A percentile compares a stretch with the other conserved stretches of the same genome.
phyloP scores from a whole-genome alignment of 768 basidiomycete genomes.

The Trametes coccinea region DNA sequence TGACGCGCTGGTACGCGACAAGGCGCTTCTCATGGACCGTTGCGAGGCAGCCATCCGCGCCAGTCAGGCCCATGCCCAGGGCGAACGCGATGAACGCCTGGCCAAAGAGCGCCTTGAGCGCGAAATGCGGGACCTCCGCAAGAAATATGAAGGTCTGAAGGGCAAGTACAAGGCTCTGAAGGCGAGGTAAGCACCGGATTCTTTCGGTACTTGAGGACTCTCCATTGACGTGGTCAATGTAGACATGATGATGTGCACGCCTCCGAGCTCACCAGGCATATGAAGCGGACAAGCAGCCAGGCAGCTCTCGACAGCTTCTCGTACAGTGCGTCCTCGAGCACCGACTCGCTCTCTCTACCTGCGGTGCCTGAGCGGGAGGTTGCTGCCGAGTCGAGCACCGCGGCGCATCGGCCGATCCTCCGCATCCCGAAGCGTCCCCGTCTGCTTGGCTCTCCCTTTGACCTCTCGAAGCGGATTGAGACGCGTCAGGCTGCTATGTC shows the following conservation, averaged over 20 bases:
- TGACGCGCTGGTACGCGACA: constrained; percentile 39
- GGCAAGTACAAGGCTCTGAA: constrained; percentile 26
- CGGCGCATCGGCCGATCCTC: constrained; percentile 10
- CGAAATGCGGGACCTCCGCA: constrained; percentile 22
- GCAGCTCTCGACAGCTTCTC: constrained; percentile 21
- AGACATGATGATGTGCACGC: constrained; percentile 6
- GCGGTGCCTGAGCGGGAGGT: neutral
- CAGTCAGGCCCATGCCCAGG: constrained; percentile 34
- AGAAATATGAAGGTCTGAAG: constrained; percentile 23
- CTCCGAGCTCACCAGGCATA: neutral
- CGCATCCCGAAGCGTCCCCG: constrained; percentile 26
- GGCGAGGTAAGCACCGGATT: constrained; percentile 6
- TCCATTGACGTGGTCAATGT: neutral
- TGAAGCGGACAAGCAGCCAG: constrained; percentile 26
- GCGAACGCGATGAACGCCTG: constrained; percentile 32
- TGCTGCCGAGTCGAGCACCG: neutral
- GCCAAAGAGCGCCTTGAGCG: constrained; percentile 22
- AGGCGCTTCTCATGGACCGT: constrained; percentile 43
- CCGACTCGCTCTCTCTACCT: constrained; percentile 6
- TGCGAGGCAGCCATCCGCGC: constrained; percentile 44
- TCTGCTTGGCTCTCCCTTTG: constrained; percentile 26
- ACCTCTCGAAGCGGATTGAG: constrained; percentile 20
- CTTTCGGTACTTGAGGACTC: neutral
- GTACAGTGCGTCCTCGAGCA: constrained; percentile 6
- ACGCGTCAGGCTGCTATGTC: neutral